phyloP scores from a whole-genome alignment of 257 asterid species.

The Solanum clarkiae region DNA sequence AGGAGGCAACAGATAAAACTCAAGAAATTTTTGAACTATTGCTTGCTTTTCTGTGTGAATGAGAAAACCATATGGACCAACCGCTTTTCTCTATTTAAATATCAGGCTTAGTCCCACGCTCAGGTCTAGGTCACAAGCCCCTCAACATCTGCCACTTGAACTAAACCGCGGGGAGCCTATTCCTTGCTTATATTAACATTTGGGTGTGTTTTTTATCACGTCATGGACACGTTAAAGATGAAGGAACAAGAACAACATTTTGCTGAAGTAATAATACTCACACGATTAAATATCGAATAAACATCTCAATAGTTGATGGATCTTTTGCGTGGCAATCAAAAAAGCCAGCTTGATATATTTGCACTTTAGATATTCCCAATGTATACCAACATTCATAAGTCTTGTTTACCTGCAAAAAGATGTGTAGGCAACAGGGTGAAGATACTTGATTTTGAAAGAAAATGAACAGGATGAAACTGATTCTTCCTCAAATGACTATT shows the following conservation, averaged over 20 bases:
- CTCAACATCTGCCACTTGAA: neutral
- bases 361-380: constrained; percentile 64
- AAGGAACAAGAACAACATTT: neutral
- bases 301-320: constrained; percentile 81
- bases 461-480: neutral
- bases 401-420: constrained; percentile 65
- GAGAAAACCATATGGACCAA: neutral
- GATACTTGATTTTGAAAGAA: neutral
- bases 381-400: constrained; percentile 91
- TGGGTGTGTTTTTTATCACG: neutral
- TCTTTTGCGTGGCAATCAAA: constrained; percentile 74
- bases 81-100: neutral
- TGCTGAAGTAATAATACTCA: constrained; percentile 25
- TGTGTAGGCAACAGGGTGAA: constrained; percentile 5
- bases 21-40: neutral
- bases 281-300: constrained; percentile 65
- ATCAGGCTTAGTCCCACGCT: neutral
- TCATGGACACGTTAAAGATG: neutral
- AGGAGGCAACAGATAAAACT: neutral
- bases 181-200: neutral
- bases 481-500: neutral
- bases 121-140: neutral
- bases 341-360: constrained; percentile 55
- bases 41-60: neutral
- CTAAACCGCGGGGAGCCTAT: neutral